phyloP scores from a whole-genome alignment of 441 rosid genomes.

The Populus hybrid region DNA sequence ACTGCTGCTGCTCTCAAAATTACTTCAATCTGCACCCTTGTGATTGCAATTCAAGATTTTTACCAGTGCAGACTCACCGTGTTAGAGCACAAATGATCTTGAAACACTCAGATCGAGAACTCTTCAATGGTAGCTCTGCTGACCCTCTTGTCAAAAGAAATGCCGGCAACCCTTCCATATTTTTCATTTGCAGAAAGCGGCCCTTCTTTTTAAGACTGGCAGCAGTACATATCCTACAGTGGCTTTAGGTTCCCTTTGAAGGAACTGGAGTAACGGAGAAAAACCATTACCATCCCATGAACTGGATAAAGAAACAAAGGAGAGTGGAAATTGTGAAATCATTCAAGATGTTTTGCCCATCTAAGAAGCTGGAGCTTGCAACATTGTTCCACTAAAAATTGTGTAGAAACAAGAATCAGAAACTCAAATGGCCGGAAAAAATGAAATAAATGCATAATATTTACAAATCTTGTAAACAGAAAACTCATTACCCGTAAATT shows the following conservation, averaged over 20 bases:
- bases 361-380: background rate
- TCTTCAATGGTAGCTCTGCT: conserved; percentile 39
- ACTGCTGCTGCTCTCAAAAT: background rate
- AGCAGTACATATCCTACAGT: background rate
- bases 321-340: background rate
- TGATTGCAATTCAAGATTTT: no score
- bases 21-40: no score
- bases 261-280: background rate
- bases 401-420: background rate
- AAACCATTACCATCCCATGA: background rate
- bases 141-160: conserved; percentile 43
- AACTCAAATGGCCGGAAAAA: background rate
- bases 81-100: no score
- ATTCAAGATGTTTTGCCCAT: background rate
- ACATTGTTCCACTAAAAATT: background rate
- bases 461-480: background rate
- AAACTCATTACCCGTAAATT: background rate
- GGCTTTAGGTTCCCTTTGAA: background rate
- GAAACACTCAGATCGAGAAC: conserved; percentile 53
- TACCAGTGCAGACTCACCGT: no score
- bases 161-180: conserved; percentile 28
- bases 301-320: background rate
- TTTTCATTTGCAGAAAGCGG: conserved; percentile 1
- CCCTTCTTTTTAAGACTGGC: no score
- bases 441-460: background rate